Conservation (phyloP, 176 grass and related monocot genomes). For the Lolium perenne region DNA sequence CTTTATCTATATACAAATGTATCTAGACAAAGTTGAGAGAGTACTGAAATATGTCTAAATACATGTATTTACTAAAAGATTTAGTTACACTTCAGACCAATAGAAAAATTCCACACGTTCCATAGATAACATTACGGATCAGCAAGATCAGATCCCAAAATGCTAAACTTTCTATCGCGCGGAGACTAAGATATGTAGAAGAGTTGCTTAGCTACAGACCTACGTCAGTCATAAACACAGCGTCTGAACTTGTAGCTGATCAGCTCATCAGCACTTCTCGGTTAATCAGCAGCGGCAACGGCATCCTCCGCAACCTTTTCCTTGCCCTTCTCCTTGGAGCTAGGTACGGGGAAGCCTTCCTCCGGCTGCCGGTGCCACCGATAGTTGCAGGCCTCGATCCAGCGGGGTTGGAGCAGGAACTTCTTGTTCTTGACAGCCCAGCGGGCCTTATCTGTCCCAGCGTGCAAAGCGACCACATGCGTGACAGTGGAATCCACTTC, state of each 20-base stretch:
- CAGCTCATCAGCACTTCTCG: neutral
- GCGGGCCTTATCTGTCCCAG: slow-evolving; percentile 64
- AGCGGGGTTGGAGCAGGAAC: slow-evolving; percentile 72
- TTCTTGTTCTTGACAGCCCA: slow-evolving; percentile 67
- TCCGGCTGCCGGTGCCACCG: slow-evolving; percentile 65
- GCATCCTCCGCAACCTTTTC: neutral
- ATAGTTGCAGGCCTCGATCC: slow-evolving; percentile 75
- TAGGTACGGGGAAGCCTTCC: slow-evolving; percentile 52
- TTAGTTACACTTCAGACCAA: neutral
- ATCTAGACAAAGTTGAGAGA: no score
- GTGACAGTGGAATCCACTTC: slow-evolving; percentile 68
- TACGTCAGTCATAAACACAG: neutral
- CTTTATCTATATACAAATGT: no score
- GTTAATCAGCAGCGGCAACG: neutral
- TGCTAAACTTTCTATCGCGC: neutral
- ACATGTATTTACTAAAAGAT: no score
- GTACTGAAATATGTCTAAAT: no score
- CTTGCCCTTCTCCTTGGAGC: slow-evolving; percentile 30
- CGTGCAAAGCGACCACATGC: slow-evolving; percentile 64
- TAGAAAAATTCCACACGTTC: neutral
- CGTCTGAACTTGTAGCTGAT: neutral
- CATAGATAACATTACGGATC: neutral
- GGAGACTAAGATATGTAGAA: neutral
- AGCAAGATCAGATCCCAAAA: neutral
- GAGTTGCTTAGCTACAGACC: slow-evolving; percentile 6